Evolutionary conservation across 2,329 filamentous ascomycete genomes (phyloP), one percentile per base, ranked within the genome.

Genomic region (Fusarium sp.): DNA sequence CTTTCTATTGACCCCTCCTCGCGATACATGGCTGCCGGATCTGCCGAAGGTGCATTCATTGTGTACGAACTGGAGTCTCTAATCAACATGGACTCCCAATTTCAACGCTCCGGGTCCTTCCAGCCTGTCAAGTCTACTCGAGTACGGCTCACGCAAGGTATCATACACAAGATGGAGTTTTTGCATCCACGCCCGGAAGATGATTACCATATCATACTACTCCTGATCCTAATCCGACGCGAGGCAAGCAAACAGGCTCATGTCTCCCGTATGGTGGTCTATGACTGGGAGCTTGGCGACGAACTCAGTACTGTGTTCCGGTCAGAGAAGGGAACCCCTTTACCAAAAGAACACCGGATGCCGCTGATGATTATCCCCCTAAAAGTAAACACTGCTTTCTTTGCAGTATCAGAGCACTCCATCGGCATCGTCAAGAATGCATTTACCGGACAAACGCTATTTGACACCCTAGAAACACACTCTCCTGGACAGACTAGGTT

Each of bases 151-250:
- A 82, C 94, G 9, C 86, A 89, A 9, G 94, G 93, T 1, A 84
- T 90, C n/a, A 93, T 98, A 57, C 85, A 95, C 72, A 92, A 93
- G 71, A 90, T 98, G 84, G 92, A 94, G 22, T 99, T 98, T 69
- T 84, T 99, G 4, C 89, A 92, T 62, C 92, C 94, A 9, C 84
- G 85, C 11, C 80, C 86, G 1, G 85, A 88, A 54, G 90, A 94
- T 63, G 85, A 88, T 11, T 84, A 90, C 55, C 89, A 90, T 71
- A 87, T 97, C 43, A 90, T 97, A n/a, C 84, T 98, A 5, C 82
- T 97, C 13, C 81, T 97, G 42, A 84, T 91, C 19, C 73, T 88
- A 17, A 79, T 85, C 52, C 81, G 79, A 34, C 80, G 81, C 33
- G 84, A 85, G 57, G 64, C 66, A 7, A 59, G 14, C 4, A 65